Conservation (phyloP, 164 flowering plant genomes). For the Umbellularia californica region DNA sequence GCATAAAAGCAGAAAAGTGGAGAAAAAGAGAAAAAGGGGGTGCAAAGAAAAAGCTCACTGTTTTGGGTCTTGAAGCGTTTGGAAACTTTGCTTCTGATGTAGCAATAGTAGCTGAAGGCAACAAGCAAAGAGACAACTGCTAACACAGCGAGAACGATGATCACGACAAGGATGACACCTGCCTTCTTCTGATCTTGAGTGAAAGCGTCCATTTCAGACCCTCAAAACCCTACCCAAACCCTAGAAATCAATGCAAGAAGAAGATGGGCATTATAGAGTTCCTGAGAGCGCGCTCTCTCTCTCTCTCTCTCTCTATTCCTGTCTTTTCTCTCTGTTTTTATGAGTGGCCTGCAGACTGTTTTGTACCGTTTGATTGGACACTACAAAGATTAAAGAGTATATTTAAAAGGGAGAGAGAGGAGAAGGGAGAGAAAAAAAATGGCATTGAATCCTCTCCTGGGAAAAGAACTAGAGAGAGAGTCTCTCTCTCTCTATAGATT, state of each 20-base stretch:
- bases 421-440: not conserved
- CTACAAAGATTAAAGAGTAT: not conserved
- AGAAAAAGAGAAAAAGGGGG: not conserved
- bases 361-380: not conserved
- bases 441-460: not conserved
- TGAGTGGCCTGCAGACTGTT: not conserved
- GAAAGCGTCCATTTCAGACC: constrained; percentile 6
- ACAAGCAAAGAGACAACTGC: constrained; percentile 66
- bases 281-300: not conserved
- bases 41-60: constrained; percentile 29
- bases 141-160: constrained; percentile 61
- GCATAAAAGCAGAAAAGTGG: not conserved
- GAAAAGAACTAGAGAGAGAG: too few relatives aligned
- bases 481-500: too few relatives aligned
- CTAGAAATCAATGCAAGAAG: not conserved
- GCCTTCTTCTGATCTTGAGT: constrained; percentile 41
- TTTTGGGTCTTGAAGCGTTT: constrained; percentile 37
- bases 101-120: constrained; percentile 89
- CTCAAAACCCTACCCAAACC: not conserved
- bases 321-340: not conserved
- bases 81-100: constrained; percentile 68
- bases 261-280: constrained; percentile 2
- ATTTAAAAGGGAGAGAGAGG: not conserved
- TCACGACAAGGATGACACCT: constrained; percentile 40
- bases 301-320: not conserved